Conservation (phyloP, 208 protist genomes). For the Lotmaria passim region DNA sequence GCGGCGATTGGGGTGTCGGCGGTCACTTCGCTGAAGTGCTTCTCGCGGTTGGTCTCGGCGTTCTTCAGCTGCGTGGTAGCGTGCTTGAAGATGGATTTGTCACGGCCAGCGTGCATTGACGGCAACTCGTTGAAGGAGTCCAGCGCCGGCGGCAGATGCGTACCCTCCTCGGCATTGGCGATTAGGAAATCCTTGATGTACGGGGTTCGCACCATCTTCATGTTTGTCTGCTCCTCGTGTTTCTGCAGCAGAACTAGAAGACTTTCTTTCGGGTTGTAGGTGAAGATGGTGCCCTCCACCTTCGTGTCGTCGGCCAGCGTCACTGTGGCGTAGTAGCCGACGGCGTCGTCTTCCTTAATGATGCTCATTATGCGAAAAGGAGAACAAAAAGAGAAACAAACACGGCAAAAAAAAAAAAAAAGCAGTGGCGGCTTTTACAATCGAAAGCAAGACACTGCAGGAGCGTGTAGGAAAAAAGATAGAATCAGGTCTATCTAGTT, state of each 20-base stretch:
- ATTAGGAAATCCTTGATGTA: constrained; percentile 80
- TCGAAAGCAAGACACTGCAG: too few species aligned
- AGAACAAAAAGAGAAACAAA: constrained; percentile 8
- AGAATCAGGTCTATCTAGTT: too few species aligned
- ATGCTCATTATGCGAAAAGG: constrained; percentile 46
- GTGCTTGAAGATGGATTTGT: constrained; percentile 86
- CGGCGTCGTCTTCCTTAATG: constrained; percentile 66
- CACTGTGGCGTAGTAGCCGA: constrained; percentile 67
- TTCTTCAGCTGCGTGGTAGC: constrained; percentile 74
- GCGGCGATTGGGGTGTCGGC: constrained; percentile 72
- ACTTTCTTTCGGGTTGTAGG: constrained; percentile 78
- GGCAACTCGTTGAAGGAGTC: constrained; percentile 67
- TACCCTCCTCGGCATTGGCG: constrained; percentile 37
- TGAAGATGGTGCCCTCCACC: constrained; percentile 79
- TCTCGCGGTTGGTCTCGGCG: constrained; percentile 46
- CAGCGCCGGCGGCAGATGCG: constrained; percentile 63
- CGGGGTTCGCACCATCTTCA: constrained; percentile 73
- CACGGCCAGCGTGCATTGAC: constrained; percentile 83
- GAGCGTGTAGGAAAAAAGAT: too few species aligned
- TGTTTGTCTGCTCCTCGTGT: constrained; percentile 44
- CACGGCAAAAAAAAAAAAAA: not conserved
- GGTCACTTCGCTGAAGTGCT: constrained; percentile 51
- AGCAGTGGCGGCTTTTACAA: constrained; percentile 17
- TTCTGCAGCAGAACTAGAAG: constrained; percentile 74
- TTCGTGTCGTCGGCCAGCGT: constrained; percentile 69